Percentiles rank a stretch among this genome's conserved stretches.
Evolutionary conservation across 352 stramenopile species (phyloP).

Genomic region (Pseudoperonospora humuli): DNA sequence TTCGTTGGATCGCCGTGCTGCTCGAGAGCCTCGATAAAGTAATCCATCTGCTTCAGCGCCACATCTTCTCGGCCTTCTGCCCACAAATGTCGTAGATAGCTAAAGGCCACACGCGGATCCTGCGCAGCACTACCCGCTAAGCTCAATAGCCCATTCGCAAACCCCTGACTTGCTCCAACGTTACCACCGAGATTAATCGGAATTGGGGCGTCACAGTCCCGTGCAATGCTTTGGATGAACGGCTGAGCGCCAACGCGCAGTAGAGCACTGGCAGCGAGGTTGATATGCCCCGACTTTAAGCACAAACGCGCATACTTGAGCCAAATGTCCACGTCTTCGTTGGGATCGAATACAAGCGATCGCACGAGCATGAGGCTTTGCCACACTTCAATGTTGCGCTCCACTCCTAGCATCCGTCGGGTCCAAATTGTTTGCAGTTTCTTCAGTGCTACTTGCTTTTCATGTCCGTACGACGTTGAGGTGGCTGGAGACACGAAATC

Average conservation of each 20-base stretch:
- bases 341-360: slow-evolving; percentile 85
- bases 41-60: slow-evolving; percentile 72
- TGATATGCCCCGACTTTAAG: slow-evolving; percentile 84
- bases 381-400: slow-evolving; percentile 90
- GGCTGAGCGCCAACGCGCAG: slow-evolving; percentile 72
- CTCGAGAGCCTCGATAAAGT: slow-evolving; percentile 81
- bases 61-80: slow-evolving; percentile 76
- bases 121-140: slow-evolving; percentile 60
- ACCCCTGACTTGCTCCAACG: slow-evolving; percentile 35
- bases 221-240: slow-evolving; percentile 73
- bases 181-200: slow-evolving; percentile 62
- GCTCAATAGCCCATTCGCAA: slow-evolving; percentile 46
- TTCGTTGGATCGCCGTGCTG: slow-evolving; percentile 43
- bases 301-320: slow-evolving; percentile 91
- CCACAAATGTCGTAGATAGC: slow-evolving; percentile 77
- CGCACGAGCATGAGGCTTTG: slow-evolving; percentile 94
- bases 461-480: slow-evolving; percentile 60
- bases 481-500: slow-evolving; percentile 74
- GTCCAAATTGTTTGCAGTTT: slow-evolving; percentile 83
- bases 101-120: slow-evolving; percentile 73
- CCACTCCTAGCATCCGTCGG: slow-evolving; percentile 90
- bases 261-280: slow-evolving; percentile 76
- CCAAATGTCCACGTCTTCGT: slow-evolving; percentile 91
- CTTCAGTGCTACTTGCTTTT: slow-evolving; percentile 60
- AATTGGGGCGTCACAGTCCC: slow-evolving; percentile 51